Evolutionary conservation across 176 grass and related monocot genomes (phyloP).

Genomic region (Secale cereale): DNA sequence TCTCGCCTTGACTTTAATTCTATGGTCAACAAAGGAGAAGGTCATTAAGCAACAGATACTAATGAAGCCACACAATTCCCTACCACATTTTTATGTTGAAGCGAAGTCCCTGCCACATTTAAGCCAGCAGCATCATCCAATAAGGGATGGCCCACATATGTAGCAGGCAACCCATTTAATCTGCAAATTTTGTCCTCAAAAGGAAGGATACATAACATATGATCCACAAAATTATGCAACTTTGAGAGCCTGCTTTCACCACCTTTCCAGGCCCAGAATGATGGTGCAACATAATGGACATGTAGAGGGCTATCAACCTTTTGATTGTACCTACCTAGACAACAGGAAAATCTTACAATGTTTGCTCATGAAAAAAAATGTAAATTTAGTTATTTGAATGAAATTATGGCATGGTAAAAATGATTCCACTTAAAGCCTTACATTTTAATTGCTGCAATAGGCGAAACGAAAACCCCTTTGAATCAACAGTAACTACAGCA

Average conservation of each 20-base stretch:
- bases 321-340: conserved; percentile 47
- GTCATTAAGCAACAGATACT: conserved; percentile 12
- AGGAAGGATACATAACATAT: conserved; percentile 92
- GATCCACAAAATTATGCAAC: conserved; percentile 67
- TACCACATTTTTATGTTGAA: conserved; percentile 8
- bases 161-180: conserved; percentile 72
- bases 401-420: neutral
- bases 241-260: conserved; percentile 77
- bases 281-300: conserved; percentile 92
- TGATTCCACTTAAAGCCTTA: conserved; percentile 20
- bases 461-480: conserved; percentile 91
- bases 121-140: conserved; percentile 65
- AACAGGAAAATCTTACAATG: conserved; percentile 31
- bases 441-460: conserved; percentile 70
- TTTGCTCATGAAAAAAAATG: conserved; percentile 5
- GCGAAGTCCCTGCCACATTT: conserved; percentile 33
- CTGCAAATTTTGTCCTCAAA: conserved; percentile 91
- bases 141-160: conserved; percentile 92
- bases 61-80: neutral
- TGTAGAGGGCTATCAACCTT: conserved; percentile 42
- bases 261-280: conserved; percentile 98
- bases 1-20: neutral
- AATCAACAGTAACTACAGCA: conserved; percentile 87
- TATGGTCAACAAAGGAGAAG: neutral
- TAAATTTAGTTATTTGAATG: neutral